Percentiles rank a stretch among this genome's conserved stretches.
Conservation (phyloP, 192 early-diverging fungal species). For the Coemansia sp. region DNA sequence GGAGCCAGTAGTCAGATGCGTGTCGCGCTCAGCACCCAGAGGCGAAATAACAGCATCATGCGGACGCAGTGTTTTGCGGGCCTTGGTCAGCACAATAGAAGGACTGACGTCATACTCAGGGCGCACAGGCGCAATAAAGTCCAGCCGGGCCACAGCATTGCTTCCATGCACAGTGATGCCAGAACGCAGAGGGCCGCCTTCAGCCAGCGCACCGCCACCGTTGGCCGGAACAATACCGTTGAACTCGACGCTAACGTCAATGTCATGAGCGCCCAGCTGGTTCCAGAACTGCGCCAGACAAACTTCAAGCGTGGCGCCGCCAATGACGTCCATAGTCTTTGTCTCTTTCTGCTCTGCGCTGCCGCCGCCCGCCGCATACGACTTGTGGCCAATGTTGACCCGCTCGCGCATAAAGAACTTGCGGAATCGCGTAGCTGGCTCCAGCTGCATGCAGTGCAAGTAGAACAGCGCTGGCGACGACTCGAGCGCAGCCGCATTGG, state of each 20-base stretch:
- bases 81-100: slow-evolving; percentile 53
- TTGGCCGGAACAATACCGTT: slow-evolving; percentile 62
- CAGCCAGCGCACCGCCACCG: slow-evolving; percentile 36
- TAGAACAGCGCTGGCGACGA: slow-evolving; percentile 63
- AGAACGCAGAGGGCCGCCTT: slow-evolving; percentile 11
- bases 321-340: slow-evolving; percentile 59
- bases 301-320: slow-evolving; percentile 74
- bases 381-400: slow-evolving; percentile 59
- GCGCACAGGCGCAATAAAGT: slow-evolving; percentile 67
- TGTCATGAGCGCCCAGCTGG: slow-evolving; percentile 62
- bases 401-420: slow-evolving; percentile 58
- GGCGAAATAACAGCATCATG: slow-evolving; percentile 61
- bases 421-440: slow-evolving; percentile 65
- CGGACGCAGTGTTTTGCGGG: slow-evolving; percentile 70
- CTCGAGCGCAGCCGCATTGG: slow-evolving; percentile 25
- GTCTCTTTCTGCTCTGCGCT: slow-evolving; percentile 56
- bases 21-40: slow-evolving; percentile 67
- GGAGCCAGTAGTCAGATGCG: slow-evolving; percentile 60
- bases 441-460: slow-evolving; percentile 71
- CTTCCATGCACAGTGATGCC: slow-evolving; percentile 45
- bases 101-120: slow-evolving; percentile 66
- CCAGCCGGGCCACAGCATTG: slow-evolving; percentile 63
- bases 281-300: slow-evolving; percentile 90
- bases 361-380: slow-evolving; percentile 59
- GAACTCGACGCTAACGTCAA: slow-evolving; percentile 75